phyloP scores from a whole-genome alignment of 495 filamentous ascomycete genomes.

The Xanthoparmelia taractica region DNA sequence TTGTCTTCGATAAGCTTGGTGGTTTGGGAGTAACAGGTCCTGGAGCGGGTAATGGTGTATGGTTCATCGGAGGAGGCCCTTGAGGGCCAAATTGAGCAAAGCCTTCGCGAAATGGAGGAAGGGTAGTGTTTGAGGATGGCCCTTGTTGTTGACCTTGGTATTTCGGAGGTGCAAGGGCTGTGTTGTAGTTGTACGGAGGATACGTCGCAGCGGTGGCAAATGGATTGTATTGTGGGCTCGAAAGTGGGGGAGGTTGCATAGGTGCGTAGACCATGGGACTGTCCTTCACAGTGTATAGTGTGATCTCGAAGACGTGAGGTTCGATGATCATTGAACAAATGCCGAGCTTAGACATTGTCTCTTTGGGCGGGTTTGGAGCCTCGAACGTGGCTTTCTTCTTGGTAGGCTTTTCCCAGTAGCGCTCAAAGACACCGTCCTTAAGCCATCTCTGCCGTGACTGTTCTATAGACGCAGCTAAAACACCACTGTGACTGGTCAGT shows the following conservation, averaged over 20 bases:
- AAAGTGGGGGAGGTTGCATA: constrained; percentile 39
- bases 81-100: constrained; percentile 22
- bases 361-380: constrained; percentile 73
- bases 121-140: constrained; percentile 14
- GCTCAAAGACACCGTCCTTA: constrained; percentile 78
- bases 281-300: constrained; percentile 79
- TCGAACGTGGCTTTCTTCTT: constrained; percentile 67
- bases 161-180: constrained; percentile 30
- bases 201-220: constrained; percentile 18
- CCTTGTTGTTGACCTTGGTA: constrained; percentile 8
- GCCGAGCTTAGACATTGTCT: constrained; percentile 79
- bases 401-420: constrained; percentile 86
- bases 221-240: constrained; percentile 29
- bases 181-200: constrained; percentile 24
- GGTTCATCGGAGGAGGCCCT: constrained; percentile 11
- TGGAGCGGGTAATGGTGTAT: constrained; percentile 7
- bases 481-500: constrained; percentile 50
- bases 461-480: constrained; percentile 72
- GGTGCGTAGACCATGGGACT: constrained; percentile 42
- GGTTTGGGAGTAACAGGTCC: constrained; percentile 22
- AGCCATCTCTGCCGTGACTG: constrained; percentile 87
- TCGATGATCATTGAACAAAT: constrained; percentile 74
- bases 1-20: constrained; percentile 11
- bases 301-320: constrained; percentile 84
- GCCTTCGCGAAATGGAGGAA: constrained; percentile 25